A percentile compares a stretch with the other conserved stretches of the same genome.
phyloP scores from a whole-genome alignment of 352 stramenopile genomes.

The Pythium sp. region DNA sequence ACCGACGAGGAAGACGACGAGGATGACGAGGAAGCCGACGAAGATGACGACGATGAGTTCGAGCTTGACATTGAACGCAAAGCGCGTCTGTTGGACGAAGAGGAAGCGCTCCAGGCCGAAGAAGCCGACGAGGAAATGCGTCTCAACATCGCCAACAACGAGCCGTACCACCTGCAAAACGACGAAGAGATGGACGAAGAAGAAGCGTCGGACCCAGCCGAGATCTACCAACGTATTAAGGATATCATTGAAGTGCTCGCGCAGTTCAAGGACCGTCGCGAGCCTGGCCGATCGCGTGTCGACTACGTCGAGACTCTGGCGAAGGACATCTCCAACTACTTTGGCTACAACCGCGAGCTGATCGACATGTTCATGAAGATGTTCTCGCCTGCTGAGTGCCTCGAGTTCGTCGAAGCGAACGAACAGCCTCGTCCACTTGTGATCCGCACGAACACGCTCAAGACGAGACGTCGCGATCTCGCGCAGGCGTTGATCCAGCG shows the following conservation, averaged over 20 bases:
- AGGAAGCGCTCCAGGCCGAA: constrained; percentile 59
- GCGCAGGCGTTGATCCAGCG: constrained; percentile 98
- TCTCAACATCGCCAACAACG: constrained; percentile 85
- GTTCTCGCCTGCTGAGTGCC: constrained; percentile 96
- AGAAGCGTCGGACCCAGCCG: constrained; percentile 65
- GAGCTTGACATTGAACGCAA: constrained; percentile 89
- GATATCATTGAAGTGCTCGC: constrained; percentile 92
- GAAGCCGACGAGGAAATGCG: constrained; percentile 86
- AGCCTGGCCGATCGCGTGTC: constrained; percentile 89
- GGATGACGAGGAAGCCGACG: constrained; percentile 44
- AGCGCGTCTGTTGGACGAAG: constrained; percentile 73
- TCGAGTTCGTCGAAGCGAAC: constrained; percentile 99
- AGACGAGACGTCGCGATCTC: constrained; percentile 97
- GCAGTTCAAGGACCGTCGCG: constrained; percentile 94
- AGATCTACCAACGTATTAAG: constrained; percentile 93
- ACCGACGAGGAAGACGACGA: constrained; percentile 46
- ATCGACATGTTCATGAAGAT: constrained; percentile 97
- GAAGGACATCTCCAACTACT: constrained; percentile 96
- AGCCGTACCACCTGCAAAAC: constrained; percentile 76
- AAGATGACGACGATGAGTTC: constrained; percentile 43
- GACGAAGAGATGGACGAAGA: constrained; percentile 74
- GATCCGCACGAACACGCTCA: constrained; percentile 99
- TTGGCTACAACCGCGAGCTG: constrained; percentile 98
- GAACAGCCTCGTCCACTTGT: constrained; percentile 97
- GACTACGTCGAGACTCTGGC: constrained; percentile 94